Percentiles rank a stretch among this genome's conserved stretches.
phyloP scores from a whole-genome alignment of 78 protist genomes.

The Dictyostelium firmibasis region DNA sequence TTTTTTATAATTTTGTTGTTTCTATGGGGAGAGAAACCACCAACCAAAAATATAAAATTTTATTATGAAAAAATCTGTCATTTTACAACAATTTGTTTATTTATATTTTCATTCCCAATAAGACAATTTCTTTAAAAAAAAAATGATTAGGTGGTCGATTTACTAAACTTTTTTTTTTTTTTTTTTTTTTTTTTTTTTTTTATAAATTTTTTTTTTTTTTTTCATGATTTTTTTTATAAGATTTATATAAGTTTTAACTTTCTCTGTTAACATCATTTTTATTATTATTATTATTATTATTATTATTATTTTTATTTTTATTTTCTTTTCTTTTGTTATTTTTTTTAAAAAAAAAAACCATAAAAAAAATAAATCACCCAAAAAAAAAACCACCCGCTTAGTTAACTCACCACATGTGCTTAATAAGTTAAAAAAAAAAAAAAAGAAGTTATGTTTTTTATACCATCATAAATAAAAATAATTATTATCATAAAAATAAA shows the following conservation, averaged over 20 bases:
- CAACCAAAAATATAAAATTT: not conserved
- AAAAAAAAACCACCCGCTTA: not conserved
- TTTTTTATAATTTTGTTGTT: too few relatives aligned
- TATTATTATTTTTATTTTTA: too few relatives aligned
- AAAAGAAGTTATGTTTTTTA: not conserved
- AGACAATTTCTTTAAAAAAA: too few relatives aligned
- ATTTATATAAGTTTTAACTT: not conserved
- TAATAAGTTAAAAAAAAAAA: not conserved
- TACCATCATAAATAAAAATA: not conserved
- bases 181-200: too few relatives aligned
- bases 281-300: too few relatives aligned
- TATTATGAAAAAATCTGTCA: too few relatives aligned
- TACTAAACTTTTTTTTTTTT: not conserved
- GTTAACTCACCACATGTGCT: not conserved
- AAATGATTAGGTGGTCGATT: not conserved
- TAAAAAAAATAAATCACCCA: too few relatives aligned
- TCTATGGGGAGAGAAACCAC: not conserved
- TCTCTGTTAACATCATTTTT: not conserved
- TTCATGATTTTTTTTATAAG: too few relatives aligned
- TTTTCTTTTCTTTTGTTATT: too few relatives aligned
- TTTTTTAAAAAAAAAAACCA: not conserved
- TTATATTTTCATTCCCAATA: not conserved
- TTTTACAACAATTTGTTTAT: not conserved
- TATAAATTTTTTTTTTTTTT: too few relatives aligned
- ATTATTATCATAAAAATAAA: too few relatives aligned